phyloP scores from a whole-genome alignment of 2,329 filamentous ascomycete genomes.

The Helotiales sp. region DNA sequence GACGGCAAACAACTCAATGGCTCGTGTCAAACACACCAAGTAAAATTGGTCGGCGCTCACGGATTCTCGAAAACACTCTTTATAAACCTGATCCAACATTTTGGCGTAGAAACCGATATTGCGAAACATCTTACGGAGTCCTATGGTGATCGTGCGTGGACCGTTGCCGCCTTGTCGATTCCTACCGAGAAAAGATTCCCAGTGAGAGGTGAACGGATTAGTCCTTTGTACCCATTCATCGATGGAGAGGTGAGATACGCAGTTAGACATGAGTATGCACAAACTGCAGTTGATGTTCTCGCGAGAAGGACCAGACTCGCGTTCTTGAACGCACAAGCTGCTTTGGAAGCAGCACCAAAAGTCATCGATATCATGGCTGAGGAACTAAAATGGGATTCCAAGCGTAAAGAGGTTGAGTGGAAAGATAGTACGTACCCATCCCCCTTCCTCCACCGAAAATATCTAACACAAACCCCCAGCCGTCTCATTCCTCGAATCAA shows the following conservation, averaged over 20 bases:
- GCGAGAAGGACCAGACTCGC: slow-evolving; percentile 81
- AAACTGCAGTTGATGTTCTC: slow-evolving; percentile 85
- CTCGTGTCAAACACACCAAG: slow-evolving; percentile 78
- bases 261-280: slow-evolving; percentile 84
- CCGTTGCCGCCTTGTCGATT: slow-evolving; percentile 76
- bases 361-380: slow-evolving; percentile 89
- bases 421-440: slow-evolving; percentile 58
- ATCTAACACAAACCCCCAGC: slow-evolving; percentile 40
- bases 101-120: slow-evolving; percentile 87
- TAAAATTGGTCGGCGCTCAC: slow-evolving; percentile 80
- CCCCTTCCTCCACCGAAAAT: background rate
- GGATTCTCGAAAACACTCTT: slow-evolving; percentile 89
- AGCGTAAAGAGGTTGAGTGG: slow-evolving; percentile 79
- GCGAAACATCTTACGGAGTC: slow-evolving; percentile 84
- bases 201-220: slow-evolving; percentile 77
- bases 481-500: slow-evolving; percentile 60
- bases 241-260: slow-evolving; percentile 91
- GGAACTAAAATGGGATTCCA: slow-evolving; percentile 76
- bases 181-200: slow-evolving; percentile 81
- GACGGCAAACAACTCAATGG: slow-evolving; percentile 72
- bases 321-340: slow-evolving; percentile 89
- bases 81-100: slow-evolving; percentile 94
- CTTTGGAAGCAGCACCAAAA: slow-evolving; percentile 78
- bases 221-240: slow-evolving; percentile 81
- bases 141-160: slow-evolving; percentile 92